Conservation (phyloP, 306 rosid genomes). For the Lotus japonicus region DNA sequence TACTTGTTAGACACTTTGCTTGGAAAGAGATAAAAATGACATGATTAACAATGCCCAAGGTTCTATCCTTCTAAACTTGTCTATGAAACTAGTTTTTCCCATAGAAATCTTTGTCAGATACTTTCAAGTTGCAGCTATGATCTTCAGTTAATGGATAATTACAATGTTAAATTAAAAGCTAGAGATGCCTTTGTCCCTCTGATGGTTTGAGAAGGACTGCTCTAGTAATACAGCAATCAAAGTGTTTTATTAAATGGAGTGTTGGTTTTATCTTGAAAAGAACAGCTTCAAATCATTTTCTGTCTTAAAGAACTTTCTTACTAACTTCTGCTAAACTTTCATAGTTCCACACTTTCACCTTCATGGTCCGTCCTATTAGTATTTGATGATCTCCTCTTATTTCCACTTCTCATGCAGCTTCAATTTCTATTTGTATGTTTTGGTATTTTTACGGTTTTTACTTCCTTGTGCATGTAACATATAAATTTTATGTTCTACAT, state of each 20-base stretch:
- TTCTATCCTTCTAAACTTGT: not conserved
- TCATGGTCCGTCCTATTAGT: not conserved
- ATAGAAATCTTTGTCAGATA: not conserved
- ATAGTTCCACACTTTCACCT: not conserved
- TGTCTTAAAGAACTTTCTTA: not conserved
- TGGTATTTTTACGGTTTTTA: conserved; percentile 8
- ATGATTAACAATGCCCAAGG: not conserved
- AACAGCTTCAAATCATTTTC: not conserved
- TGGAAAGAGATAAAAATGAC: not conserved
- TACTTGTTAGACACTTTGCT: not conserved
- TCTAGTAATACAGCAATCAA: not conserved
- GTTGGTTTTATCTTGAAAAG: not conserved
- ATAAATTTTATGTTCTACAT: not conserved
- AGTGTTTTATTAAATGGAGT: not conserved
- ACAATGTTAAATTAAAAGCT: not conserved
- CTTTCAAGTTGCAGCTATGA: not conserved
- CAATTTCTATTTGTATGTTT: not conserved
- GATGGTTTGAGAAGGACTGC: not conserved
- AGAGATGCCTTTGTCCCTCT: not conserved
- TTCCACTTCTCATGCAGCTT: not conserved
- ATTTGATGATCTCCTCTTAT: not conserved
- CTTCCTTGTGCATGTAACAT: not conserved
- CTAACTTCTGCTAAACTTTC: conserved; percentile 4
- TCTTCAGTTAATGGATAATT: not conserved
- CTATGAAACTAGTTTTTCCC: not conserved